A percentile compares a stretch with the other conserved stretches of the same genome.
These are phyloP conservation scores for Colletotrichum musicola DNA, from an alignment of 2,329 filamentous ascomycete genomes.

Conservation along the genomic window DNA sequence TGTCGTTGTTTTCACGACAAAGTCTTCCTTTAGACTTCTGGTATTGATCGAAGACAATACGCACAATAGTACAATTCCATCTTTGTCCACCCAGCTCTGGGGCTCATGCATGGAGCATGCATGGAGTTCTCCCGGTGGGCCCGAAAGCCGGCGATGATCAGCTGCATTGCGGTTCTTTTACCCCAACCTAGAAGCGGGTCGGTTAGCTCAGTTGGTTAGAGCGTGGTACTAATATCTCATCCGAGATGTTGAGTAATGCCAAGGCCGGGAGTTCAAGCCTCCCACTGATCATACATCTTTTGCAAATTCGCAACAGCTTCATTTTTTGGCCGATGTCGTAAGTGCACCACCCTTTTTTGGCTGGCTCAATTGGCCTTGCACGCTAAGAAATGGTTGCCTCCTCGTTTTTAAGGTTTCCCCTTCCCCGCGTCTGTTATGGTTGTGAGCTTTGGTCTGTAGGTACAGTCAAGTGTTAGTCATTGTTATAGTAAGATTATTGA, in stretches of 20 bases:
- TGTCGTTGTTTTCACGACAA: too few relatives aligned
- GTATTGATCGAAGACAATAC: too few relatives aligned
- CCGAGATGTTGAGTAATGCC: constrained; percentile 33
- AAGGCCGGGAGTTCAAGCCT: constrained; percentile 39
- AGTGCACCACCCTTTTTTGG: too few relatives aligned
- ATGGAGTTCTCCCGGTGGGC: background rate
- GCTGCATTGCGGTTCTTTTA: rapidly evolving
- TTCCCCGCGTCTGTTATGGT: too few relatives aligned
- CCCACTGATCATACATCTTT: constrained; percentile 27
- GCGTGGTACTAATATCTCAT: constrained; percentile 38
- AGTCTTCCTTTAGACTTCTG: too few relatives aligned
- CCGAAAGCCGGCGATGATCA: background rate
- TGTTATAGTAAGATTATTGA: too few relatives aligned
- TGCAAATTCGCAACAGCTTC: background rate
- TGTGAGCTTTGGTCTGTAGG: too few relatives aligned
- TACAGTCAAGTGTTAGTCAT: too few relatives aligned
- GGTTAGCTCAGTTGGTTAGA: constrained; percentile 40
- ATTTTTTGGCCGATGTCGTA: background rate
- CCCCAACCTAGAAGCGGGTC: background rate
- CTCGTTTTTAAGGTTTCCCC: too few relatives aligned
- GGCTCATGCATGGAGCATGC: background rate
- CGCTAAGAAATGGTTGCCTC: too few relatives aligned
- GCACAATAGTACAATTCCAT: too few relatives aligned
- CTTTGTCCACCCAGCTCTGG: background rate
- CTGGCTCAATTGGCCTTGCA: too few relatives aligned